A percentile compares a stretch with the other conserved stretches of the same genome.
Evolutionary conservation across 2,329 filamentous ascomycete genomes (phyloP).

Genomic region (Penicillium sp.): DNA sequence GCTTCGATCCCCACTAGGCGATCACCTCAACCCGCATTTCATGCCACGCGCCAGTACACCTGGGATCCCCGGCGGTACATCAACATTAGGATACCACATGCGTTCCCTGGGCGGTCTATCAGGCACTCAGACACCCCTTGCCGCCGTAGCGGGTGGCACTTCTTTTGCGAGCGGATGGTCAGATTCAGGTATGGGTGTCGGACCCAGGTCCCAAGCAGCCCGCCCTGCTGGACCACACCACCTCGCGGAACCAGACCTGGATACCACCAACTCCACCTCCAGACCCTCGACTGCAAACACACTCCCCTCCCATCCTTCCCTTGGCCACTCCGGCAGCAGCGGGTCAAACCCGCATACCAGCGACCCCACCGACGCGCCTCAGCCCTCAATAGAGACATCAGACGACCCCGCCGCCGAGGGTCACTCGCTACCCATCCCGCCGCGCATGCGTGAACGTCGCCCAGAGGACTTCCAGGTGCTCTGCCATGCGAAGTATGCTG

Average conservation of each 20-base stretch:
- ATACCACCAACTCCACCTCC: constrained; percentile 33
- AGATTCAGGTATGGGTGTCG: constrained; percentile 22
- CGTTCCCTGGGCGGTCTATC: constrained; percentile 42
- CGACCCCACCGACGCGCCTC: constrained; percentile 20
- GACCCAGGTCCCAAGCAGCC: constrained; percentile 12
- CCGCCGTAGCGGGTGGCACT: constrained; percentile 38
- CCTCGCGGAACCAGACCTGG: constrained; percentile 28
- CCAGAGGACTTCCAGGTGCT: constrained; percentile 87
- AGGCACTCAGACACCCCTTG: constrained; percentile 42
- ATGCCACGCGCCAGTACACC: constrained; percentile 41
- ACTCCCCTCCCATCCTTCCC: constrained; percentile 24
- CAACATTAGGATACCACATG: constrained; percentile 43
- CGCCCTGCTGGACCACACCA: constrained; percentile 18
- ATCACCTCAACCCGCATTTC: constrained; percentile 35
- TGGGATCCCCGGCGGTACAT: constrained; percentile 43
- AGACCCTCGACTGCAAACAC: constrained; percentile 39
- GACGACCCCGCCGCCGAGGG: constrained; percentile 15
- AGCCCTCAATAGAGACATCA: constrained; percentile 15
- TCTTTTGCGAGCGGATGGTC: constrained; percentile 35
- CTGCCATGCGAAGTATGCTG: constrained; percentile 79
- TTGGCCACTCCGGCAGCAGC: constrained; percentile 16
- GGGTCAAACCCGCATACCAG: constrained; percentile 24
- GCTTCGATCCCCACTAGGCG: constrained; percentile 32
- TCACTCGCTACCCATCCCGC: constrained; percentile 33
- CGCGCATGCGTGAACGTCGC: constrained; percentile 60